Percentiles rank a stretch among this genome's conserved stretches.
Evolutionary conservation across 2,329 filamentous ascomycete genomes (phyloP).

Genomic region (Clonostachys chloroleuca): DNA sequence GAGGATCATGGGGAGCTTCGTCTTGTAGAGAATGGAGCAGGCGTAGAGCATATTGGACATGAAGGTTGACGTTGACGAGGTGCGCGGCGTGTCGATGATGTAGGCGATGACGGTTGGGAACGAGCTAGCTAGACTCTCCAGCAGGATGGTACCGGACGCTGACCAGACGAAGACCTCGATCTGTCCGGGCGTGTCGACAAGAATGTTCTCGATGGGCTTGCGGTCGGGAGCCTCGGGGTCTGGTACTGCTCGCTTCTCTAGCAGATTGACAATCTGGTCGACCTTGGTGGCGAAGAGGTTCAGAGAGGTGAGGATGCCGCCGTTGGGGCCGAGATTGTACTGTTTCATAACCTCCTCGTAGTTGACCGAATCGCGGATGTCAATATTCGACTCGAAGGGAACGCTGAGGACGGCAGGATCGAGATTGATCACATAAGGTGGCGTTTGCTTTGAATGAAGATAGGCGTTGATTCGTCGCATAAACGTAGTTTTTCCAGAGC

Average conservation of each 20-base stretch:
- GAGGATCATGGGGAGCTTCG: conserved; percentile 95
- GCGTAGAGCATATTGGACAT: conserved; percentile 99
- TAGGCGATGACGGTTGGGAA: conserved; percentile 98
- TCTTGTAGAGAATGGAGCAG: conserved; percentile 98
- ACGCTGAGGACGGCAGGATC: conserved; percentile 92
- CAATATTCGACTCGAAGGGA: conserved; percentile 95
- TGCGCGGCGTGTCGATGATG: conserved; percentile 93
- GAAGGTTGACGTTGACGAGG: conserved; percentile 89
- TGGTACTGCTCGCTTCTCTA: conserved; percentile 81
- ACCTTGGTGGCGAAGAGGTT: conserved; percentile 98
- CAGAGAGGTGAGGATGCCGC: conserved; percentile 89
- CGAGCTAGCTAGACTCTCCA: conserved; percentile 86
- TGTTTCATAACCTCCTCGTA: conserved; percentile 99
- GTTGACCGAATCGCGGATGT: conserved; percentile 97
- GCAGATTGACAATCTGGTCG: conserved; percentile 82
- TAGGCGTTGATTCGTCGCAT: conserved; percentile 98
- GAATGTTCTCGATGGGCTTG: conserved; percentile 72
- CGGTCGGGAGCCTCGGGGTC: conserved; percentile 54
- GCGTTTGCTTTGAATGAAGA: conserved; percentile 73
- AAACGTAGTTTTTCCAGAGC: conserved; percentile 98
- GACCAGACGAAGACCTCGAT: conserved; percentile 99
- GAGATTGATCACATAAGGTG: conserved; percentile 95
- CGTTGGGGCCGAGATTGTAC: conserved; percentile 96
- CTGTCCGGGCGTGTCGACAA: conserved; percentile 94
- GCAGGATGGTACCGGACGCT: conserved; percentile 86